phyloP scores from a whole-genome alignment of 169 alveolate species.

The Amoebophrya sp. region DNA sequence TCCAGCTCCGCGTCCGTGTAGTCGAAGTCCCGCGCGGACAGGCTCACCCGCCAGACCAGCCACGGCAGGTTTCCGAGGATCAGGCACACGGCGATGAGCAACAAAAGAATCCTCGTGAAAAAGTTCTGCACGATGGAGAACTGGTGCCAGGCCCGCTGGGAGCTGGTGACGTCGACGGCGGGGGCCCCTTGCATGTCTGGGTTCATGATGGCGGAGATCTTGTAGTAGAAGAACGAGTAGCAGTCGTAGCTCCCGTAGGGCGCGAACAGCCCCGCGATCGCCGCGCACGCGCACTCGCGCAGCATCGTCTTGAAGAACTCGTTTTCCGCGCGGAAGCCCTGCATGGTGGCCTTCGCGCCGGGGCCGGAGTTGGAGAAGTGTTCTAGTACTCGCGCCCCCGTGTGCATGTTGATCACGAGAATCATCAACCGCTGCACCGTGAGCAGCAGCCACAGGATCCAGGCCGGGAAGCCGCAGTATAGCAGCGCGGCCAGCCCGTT shows the following conservation, averaged over 20 bases:
- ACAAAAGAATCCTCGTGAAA: not conserved
- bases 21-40: not conserved
- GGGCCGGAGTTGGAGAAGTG: not conserved
- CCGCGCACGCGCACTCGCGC: not conserved
- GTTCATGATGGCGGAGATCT: not conserved
- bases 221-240: not conserved
- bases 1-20: not conserved
- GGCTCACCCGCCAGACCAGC: not conserved
- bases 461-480: too few relatives aligned
- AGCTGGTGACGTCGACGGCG: not conserved
- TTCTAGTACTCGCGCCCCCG: not conserved
- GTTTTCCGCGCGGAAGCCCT: not conserved
- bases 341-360: not conserved
- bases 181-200: not conserved
- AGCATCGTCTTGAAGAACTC: not conserved
- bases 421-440: too few relatives aligned
- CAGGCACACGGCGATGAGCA: not conserved
- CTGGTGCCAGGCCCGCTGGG: not conserved
- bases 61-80: not conserved
- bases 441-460: too few relatives aligned
- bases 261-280: not conserved
- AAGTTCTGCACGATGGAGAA: not conserved
- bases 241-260: slow-evolving; percentile 5
- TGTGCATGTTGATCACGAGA: not conserved
- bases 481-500: too few relatives aligned